phyloP scores from a whole-genome alignment of 805 yeast genomes.

The Candida anglica region DNA sequence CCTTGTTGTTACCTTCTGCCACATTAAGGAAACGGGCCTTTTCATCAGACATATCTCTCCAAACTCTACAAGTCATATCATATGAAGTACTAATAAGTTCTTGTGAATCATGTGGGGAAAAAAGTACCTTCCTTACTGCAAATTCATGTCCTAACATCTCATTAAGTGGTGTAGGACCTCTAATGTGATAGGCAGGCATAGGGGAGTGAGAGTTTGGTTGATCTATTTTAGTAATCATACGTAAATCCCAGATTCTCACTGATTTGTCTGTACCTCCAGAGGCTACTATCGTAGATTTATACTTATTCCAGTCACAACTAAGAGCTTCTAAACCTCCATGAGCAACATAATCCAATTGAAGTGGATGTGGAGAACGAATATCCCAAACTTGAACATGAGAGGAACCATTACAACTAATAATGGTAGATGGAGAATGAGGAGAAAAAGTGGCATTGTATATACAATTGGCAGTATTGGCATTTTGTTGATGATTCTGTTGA shows the following conservation, averaged over 20 bases:
- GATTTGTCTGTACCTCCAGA: constrained; percentile 90
- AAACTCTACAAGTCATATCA: constrained; percentile 88
- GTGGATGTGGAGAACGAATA: constrained; percentile 60
- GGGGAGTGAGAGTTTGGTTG: constrained; percentile 34
- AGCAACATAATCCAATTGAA: constrained; percentile 58
- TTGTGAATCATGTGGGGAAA: constrained; percentile 86
- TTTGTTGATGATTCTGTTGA: constrained; percentile 29
- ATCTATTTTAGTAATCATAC: constrained; percentile 52
- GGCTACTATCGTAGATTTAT: constrained; percentile 73
- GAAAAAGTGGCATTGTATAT: constrained; percentile 78
- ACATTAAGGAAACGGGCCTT: constrained; percentile 43
- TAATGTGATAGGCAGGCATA: constrained; percentile 37
- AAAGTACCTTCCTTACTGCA: constrained; percentile 75
- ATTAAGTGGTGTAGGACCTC: constrained; percentile 67
- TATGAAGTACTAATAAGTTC: constrained; percentile 74
- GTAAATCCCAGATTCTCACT: constrained; percentile 81
- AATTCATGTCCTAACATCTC: constrained; percentile 84
- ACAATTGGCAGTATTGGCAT: constrained; percentile 47
- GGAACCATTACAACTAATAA: constrained; percentile 71
- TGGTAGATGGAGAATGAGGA: constrained; percentile 73
- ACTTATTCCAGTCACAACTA: constrained; percentile 87
- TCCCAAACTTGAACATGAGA: constrained; percentile 83
- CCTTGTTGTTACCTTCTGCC: constrained; percentile 47
- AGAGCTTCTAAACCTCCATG: constrained; percentile 81
- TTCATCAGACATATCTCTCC: constrained; percentile 71